phyloP scores from a whole-genome alignment of 176 grass and related monocot species.

The Zea luxurians region DNA sequence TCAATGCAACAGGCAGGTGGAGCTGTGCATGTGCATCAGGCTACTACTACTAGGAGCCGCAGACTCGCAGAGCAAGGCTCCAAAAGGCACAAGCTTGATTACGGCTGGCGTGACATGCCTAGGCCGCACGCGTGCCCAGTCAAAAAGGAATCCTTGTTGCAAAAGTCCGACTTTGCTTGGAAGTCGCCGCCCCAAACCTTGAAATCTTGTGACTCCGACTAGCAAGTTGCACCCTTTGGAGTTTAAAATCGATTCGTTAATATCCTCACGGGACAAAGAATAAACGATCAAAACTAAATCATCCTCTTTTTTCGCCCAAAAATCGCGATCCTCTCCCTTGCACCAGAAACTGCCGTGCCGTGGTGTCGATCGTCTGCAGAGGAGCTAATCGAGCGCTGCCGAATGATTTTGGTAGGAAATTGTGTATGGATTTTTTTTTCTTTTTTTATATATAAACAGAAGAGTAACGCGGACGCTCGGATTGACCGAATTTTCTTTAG shows the following conservation, averaged over 20 bases:
- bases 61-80: conserved; percentile 27
- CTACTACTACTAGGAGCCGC: not conserved
- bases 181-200: conserved; percentile 33
- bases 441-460: not conserved
- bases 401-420: not conserved
- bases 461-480: not conserved
- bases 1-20: not conserved
- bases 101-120: conserved; percentile 38
- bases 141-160: conserved; percentile 42
- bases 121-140: conserved; percentile 37
- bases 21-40: not conserved
- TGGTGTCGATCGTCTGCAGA: not conserved
- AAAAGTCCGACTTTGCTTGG: conserved; percentile 56
- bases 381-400: not conserved
- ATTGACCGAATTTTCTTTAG: not conserved
- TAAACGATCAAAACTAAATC: not conserved
- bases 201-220: conserved; percentile 32
- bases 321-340: not conserved
- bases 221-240: conserved; percentile 22
- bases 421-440: not conserved
- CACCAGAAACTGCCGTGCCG: not conserved
- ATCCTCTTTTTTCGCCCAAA: not conserved
- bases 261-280: not conserved
- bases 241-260: not conserved
- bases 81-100: conserved; percentile 45